These are phyloP conservation scores for Poa annua DNA, from an alignment of 176 grass and related monocot species.

Conservation along the genomic window DNA sequence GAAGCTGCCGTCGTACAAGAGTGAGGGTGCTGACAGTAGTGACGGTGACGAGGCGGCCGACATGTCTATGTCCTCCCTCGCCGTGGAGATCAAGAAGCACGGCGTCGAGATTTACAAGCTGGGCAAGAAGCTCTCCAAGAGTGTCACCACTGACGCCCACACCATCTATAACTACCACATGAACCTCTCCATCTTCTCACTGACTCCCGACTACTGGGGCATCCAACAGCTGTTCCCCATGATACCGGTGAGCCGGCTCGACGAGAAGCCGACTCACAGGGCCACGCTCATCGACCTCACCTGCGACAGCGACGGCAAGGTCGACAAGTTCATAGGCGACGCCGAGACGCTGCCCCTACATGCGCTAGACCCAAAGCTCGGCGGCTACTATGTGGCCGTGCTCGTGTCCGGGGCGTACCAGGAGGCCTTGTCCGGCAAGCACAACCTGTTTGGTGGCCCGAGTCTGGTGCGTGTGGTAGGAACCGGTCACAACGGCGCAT, in stretches of 20 bases:
- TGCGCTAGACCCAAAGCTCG: background rate
- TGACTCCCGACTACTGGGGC: slow-evolving; percentile 28
- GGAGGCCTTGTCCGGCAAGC: slow-evolving; percentile 22
- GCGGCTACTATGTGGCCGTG: slow-evolving; percentile 39
- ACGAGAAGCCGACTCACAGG: slow-evolving; percentile 21
- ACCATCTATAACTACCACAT: slow-evolving; percentile 46
- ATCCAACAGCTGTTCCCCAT: slow-evolving; percentile 43
- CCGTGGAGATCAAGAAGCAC: slow-evolving; percentile 32
- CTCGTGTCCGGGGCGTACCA: slow-evolving; percentile 43
- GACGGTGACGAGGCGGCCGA: no score
- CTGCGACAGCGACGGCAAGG: slow-evolving; percentile 48
- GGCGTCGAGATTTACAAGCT: slow-evolving; percentile 25
- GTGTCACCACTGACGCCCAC: background rate
- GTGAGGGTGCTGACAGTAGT: background rate
- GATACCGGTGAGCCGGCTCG: slow-evolving; percentile 39
- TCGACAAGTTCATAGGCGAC: slow-evolving; percentile 40
- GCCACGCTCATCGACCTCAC: slow-evolving; percentile 43
- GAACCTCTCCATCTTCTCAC: slow-evolving; percentile 56
- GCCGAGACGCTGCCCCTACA: slow-evolving; percentile 38
- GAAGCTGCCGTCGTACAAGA: background rate
- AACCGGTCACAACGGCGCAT: background rate
- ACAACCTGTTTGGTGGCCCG: slow-evolving; percentile 44
- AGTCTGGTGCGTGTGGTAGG: slow-evolving; percentile 20
- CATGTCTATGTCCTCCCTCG: background rate
- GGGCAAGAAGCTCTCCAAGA: slow-evolving; percentile 26